Conservation (phyloP, 345 rosid genomes). For the Euphorbia pulcherrima region DNA sequence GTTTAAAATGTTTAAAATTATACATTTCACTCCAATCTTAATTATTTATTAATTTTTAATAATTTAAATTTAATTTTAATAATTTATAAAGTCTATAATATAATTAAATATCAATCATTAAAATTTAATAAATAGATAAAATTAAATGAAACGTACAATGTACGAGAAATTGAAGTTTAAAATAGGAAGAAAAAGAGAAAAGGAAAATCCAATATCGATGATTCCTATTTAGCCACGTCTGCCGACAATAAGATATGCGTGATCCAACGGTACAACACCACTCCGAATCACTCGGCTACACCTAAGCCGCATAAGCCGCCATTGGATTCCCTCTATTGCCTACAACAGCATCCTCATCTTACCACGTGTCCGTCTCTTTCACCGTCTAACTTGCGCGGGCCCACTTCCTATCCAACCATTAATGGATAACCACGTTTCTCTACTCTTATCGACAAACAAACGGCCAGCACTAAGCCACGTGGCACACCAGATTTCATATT, state of each 20-base stretch:
- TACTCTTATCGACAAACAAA: constrained; percentile 55
- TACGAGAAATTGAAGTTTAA: too few species aligned
- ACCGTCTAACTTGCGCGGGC: not conserved
- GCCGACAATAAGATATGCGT: constrained; percentile 13
- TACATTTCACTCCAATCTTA: too few species aligned
- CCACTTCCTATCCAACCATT: constrained; percentile 32
- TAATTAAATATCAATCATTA: too few species aligned
- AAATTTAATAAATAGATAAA: too few species aligned
- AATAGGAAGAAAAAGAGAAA: too few species aligned
- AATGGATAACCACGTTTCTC: constrained; percentile 14
- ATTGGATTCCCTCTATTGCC: constrained; percentile 15
- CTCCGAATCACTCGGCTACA: constrained; percentile 11
- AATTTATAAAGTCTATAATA: too few species aligned
- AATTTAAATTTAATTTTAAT: too few species aligned
- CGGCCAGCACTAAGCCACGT: constrained; percentile 45
- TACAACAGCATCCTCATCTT: not conserved
- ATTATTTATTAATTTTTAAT: too few species aligned
- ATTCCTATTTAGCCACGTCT: constrained; percentile 13
- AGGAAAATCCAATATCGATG: not conserved
- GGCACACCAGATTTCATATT: constrained; percentile 42
- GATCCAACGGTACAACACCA: not conserved
- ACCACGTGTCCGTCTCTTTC: constrained; percentile 17
- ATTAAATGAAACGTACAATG: too few species aligned
- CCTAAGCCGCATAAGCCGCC: constrained; percentile 31
- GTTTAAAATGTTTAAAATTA: too few species aligned